Evolutionary conservation across 2,329 filamentous ascomycete genomes (phyloP), one percentile per base, ranked within the genome.

Genomic region (Penicillium sp.): DNA sequence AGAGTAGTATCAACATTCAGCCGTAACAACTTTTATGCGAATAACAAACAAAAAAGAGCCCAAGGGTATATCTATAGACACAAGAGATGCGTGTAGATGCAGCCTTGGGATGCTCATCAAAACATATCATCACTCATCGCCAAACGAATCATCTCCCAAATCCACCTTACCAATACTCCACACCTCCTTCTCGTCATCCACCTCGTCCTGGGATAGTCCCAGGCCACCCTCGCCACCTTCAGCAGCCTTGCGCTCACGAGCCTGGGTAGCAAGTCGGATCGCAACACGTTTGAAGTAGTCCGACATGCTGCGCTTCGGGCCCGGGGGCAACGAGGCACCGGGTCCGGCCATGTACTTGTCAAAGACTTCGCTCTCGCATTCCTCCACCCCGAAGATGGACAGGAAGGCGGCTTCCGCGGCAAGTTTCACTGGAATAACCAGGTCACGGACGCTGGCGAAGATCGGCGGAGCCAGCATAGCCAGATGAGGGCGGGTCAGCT

Each of bases 231-330:
- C 82, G 7, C 92, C 94, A 55, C 92, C 92, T 69, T 96, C 92
- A 0, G 94, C 94, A 62, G 96, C 92, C 66, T 84, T 88, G 63
- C 94, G 82, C 76, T 99, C 94, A 56, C 90, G 82, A 1, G 89
- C 91, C 70, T 97, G 94, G 16, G 79, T 82, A n/a, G 89, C 92
- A 18, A 97, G 75, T 62, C 92, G 83, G 65, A 92, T 72, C 1
- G 90, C 90, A 58, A 99, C 89, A 38, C 94, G 81, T 80, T 96
- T 96, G 77, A 97, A 97, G 76, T 99, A 99, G 71, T 99, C 94
- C 53, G 86, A 82, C 88, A 99, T 96, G 70, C 87, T 91, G 62
- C 92, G 82, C 80, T 95, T 94, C 16, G 85, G 85, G 36, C 83
- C 87, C 0, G 89, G 74, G 8, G 85, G 79, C 53, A 96, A 73